Evolutionary conservation across 208 protist species (phyloP), one percentile per base, ranked within the genome.

Genomic region (Trypanosomatidae sp.): DNA sequence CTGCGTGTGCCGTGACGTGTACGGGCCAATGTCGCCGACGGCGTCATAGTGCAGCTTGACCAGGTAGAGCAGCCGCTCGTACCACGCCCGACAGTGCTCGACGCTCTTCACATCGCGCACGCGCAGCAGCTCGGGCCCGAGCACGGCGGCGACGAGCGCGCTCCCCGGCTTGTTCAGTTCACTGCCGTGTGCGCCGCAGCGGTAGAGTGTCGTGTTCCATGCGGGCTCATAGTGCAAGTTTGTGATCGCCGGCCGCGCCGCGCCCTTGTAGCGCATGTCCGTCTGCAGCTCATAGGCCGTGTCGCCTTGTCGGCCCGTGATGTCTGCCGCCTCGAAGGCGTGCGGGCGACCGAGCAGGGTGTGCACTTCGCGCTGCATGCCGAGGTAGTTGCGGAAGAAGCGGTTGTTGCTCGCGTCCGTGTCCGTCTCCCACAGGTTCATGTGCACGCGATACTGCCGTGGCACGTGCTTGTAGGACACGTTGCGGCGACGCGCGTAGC

Each of bases 11-110:
- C 83, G 78, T 5, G 78, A 86, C 46, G 57, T 61, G 53, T 77
- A 88, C 2, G 44, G 57, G 5, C 78, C 83, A 65, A 87, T 82
- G 56, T 92, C 78, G 15, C 83, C 83, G 6, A 92, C 83, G 6
- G 83, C 77, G 47, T 88, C 70, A 59, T 87, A 85, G 56, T 92
- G 83, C 16, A 83, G 60, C 33, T 87, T 61, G 42, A 92, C 86
- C 26, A 88, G 61, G 38, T 82, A 86, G 30, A 66, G 30, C 6
- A 92, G 65, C 3, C 83, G 67, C 20, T 73, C 75, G 42, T 80
- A 92, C 83, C 83, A 92, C 35, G 83, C 83, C 58, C 84, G 75
- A 63, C 74, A 85, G 66, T 92, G 69, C 43, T 88, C 68, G 1
- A 82, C 33, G 18, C 62, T 84, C 44, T 88, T 92, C 30, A 81